These are phyloP conservation scores for Taphrina wiesneri DNA, from an alignment of 1,139 yeast genomes.

Conservation along the genomic window DNA sequence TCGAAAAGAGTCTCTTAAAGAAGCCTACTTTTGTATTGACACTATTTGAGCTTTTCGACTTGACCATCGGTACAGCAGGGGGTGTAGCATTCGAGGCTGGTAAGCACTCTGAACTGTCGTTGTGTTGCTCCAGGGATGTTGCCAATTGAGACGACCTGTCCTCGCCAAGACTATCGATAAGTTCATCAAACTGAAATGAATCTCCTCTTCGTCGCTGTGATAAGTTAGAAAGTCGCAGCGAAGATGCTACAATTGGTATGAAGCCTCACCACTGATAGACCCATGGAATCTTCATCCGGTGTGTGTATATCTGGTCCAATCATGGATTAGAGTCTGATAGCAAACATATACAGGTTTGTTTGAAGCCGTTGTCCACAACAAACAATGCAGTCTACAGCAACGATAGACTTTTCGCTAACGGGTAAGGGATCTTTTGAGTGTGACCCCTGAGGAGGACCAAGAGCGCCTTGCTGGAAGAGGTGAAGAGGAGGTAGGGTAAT, in stretches of 20 bases:
- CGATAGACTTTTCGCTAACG: neutral
- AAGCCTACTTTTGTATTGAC: neutral
- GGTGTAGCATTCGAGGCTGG: neutral
- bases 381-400: neutral
- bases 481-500: too few relatives aligned
- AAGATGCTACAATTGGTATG: neutral
- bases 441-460: neutral
- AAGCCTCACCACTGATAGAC: neutral
- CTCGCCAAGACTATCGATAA: conserved; percentile 5
- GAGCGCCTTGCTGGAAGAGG: too few relatives aligned
- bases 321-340: neutral
- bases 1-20: neutral
- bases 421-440: neutral
- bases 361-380: neutral
- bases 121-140: neutral
- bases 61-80: neutral
- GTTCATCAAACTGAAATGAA: neutral
- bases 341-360: neutral
- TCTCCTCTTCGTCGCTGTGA: neutral
- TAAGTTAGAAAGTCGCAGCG: neutral
- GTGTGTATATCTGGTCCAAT: neutral
- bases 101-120: neutral
- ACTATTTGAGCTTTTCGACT: neutral
- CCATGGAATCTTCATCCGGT: neutral
- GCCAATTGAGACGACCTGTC: conserved; percentile 12